Conservation (phyloP, 2,329 filamentous ascomycete genomes). For the Tolypocladium tropicale region DNA sequence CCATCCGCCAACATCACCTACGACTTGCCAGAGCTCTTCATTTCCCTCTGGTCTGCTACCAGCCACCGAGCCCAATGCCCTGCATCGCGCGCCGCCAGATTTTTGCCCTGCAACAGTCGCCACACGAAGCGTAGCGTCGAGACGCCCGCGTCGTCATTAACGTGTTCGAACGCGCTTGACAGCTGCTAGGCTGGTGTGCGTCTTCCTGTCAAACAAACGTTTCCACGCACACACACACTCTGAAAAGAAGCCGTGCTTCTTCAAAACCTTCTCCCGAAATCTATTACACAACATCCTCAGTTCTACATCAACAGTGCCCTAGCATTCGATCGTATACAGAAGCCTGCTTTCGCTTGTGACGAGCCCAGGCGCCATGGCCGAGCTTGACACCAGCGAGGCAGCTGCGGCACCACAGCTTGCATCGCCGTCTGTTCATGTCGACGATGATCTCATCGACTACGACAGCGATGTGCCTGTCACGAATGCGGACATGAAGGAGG, state of each 20-base stretch:
- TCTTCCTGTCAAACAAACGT: neutral
- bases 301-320: neutral
- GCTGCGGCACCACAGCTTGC: constrained; percentile 15
- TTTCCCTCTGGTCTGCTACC: neutral
- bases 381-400: constrained; percentile 20
- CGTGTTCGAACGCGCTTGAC: neutral
- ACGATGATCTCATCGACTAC: constrained; percentile 27
- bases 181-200: neutral
- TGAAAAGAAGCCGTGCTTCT: neutral
- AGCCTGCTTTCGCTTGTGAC: neutral
- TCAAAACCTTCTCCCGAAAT: neutral
- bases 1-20: neutral
- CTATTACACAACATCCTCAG: neutral
- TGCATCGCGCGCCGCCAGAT: neutral
- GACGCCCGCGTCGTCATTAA: neutral
- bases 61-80: neutral
- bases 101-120: neutral
- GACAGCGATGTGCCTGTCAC: constrained; percentile 17
- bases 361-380: constrained; percentile 12
- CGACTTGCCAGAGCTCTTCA: neutral
- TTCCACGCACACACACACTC: neutral
- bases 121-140: neutral
- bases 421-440: constrained; percentile 10
- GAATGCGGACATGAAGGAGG: neutral
- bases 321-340: neutral